Evolutionary conservation across 2,329 filamentous ascomycete genomes (phyloP), one percentile per base, ranked within the genome.

Genomic region (Colletotrichum sp.): DNA sequence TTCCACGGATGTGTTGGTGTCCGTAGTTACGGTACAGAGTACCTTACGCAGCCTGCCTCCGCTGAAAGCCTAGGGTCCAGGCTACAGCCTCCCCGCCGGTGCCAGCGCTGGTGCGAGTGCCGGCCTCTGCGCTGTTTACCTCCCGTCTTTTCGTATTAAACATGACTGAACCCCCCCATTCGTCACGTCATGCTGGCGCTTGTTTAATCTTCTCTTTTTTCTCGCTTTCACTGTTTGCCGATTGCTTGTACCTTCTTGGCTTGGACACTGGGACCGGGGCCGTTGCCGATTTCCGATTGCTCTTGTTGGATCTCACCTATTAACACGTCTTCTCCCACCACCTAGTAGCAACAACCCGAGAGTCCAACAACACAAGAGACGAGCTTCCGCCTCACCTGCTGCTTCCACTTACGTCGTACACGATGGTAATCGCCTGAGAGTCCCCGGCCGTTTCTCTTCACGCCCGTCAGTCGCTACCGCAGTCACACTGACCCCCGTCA

Each of bases 351-450:
- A 52, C 43, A 52, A 74, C 34, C 75, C 75, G 16, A 71, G 73
- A 21, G 60, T 60, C n/a, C 72, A 71, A 13, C 77, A 77, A 67
- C 77, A 78, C 71, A 73, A 76, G 52, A 74, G 77, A 61, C 70
- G 73, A 13, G 72, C 77, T 9, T 77, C 77, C n/a, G 77, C 77
- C 28, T 71, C 76, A 24, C 76, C 77, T 61, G 64, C 71, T 43
- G 60, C 69, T 75, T 72, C 65, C 18, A 67, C 71, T 24, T 74
- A 74, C 55, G 34, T 61, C 65, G 24, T 28, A 60, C 60, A 71
- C 66, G 76, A 78, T 78, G 77, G 61, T 28, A 71, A 67, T 32
- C 71, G 72, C 36, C 38, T 78, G 63, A 78, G 64, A 70, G 67
- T 67, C 6, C 76, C 77, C 12, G 64, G 73, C 34, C 77, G 74